Conservation (phyloP, 192 early-diverging fungal species). For the Entomortierella lignicola region DNA sequence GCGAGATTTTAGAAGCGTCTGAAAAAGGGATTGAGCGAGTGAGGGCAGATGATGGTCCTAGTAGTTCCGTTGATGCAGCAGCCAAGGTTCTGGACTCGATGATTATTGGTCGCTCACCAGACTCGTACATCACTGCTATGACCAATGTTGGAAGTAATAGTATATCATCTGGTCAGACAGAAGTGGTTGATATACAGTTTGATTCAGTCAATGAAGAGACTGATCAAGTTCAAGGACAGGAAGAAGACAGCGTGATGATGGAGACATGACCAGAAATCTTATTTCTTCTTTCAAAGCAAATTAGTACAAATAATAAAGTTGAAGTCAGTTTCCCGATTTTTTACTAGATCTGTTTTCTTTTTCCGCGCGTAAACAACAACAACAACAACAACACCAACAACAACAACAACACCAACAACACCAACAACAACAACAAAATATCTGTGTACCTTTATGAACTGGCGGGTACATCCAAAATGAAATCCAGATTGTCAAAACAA, state of each 20-base stretch:
- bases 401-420: not conserved
- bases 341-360: no score
- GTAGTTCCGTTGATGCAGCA: slow-evolving; percentile 14
- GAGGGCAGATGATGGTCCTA: not conserved
- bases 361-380: no score
- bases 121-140: not conserved
- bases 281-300: no score
- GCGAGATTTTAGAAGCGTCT: slow-evolving; percentile 6
- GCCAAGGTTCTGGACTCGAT: slow-evolving; percentile 25
- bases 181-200: not conserved
- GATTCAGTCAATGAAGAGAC: not conserved
- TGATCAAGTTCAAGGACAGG: not conserved
- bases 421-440: no score
- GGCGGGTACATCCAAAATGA: no score
- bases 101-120: slow-evolving; percentile 19
- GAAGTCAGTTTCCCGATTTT: no score
- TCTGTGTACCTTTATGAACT: no score
- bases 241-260: slow-evolving; percentile 7
- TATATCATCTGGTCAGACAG: not conserved
- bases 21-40: not conserved
- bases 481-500: no score
- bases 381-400: not conserved
- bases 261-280: no score
- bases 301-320: no score
- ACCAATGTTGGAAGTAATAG: not conserved